phyloP scores from a whole-genome alignment of 306 rosid species.

The Cercis canadensis region DNA sequence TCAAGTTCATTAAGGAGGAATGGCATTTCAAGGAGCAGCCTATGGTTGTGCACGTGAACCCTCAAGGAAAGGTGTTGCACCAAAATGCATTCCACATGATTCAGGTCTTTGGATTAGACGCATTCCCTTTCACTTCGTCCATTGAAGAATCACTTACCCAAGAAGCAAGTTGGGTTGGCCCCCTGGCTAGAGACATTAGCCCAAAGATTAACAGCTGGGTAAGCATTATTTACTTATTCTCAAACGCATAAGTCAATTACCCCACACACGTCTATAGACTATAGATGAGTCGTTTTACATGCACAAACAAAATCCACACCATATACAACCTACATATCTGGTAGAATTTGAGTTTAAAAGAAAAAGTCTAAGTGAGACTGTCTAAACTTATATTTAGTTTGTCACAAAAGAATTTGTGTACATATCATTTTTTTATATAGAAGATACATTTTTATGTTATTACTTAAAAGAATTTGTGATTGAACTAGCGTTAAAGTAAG shows the following conservation, averaged over 20 bases:
- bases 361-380: too few species aligned
- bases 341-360: too few species aligned
- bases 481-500: too few species aligned
- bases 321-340: too few species aligned
- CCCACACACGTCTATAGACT: neutral
- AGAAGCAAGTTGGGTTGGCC: constrained; percentile 37
- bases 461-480: too few species aligned
- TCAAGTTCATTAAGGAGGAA: constrained; percentile 59
- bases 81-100: constrained; percentile 61
- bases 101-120: constrained; percentile 56
- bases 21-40: constrained; percentile 70
- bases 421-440: too few species aligned
- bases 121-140: constrained; percentile 45
- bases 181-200: constrained; percentile 15
- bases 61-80: constrained; percentile 58
- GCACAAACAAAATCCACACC: too few species aligned
- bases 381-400: too few species aligned
- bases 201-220: constrained; percentile 46
- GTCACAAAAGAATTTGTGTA: too few species aligned
- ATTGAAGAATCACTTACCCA: neutral
- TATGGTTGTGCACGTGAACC: constrained; percentile 52
- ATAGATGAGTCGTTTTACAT: too few species aligned
- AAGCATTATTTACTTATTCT: neutral
- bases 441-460: too few species aligned
- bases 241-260: neutral